These are phyloP conservation scores for Blastocystis sp. DNA, from an alignment of 352 stramenopile genomes.

Conservation along the genomic window DNA sequence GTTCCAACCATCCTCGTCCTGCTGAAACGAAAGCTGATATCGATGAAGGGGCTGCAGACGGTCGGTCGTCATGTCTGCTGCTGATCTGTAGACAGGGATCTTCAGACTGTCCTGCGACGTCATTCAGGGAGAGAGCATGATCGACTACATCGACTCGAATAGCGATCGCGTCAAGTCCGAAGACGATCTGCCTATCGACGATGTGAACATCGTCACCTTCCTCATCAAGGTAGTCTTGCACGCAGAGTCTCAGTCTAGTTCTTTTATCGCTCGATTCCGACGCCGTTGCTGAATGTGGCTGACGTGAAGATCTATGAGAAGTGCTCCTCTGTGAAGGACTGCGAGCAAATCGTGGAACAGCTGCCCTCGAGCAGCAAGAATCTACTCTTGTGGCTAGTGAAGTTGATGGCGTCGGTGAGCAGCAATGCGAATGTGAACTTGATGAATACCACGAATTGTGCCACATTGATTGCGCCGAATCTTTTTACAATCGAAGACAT, in stretches of 20 bases:
- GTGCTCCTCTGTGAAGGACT: neutral
- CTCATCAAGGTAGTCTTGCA: neutral
- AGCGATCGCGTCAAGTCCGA: neutral
- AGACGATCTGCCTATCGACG: neutral
- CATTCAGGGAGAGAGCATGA: neutral
- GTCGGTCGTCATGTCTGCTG: neutral
- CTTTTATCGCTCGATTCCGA: neutral
- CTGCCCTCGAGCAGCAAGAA: neutral
- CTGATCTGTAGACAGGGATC: conserved; percentile 1
- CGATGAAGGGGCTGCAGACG: neutral
- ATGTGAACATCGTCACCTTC: neutral
- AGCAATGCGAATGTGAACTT: neutral
- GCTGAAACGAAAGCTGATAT: conserved; percentile 3
- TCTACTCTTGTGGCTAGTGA: conserved; percentile 15
- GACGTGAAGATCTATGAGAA: neutral
- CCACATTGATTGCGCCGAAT: conserved; percentile 1
- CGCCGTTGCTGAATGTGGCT: neutral
- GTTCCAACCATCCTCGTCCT: neutral
- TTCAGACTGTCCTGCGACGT: neutral
- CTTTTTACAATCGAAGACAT: conserved; percentile 14
- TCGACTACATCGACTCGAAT: neutral
- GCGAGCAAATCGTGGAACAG: neutral
- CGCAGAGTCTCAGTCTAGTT: neutral
- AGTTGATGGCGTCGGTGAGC: neutral
- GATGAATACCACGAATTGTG: conserved; percentile 18